Conservation (phyloP, 345 rosid species). For the Rhizophora mangle region DNA sequence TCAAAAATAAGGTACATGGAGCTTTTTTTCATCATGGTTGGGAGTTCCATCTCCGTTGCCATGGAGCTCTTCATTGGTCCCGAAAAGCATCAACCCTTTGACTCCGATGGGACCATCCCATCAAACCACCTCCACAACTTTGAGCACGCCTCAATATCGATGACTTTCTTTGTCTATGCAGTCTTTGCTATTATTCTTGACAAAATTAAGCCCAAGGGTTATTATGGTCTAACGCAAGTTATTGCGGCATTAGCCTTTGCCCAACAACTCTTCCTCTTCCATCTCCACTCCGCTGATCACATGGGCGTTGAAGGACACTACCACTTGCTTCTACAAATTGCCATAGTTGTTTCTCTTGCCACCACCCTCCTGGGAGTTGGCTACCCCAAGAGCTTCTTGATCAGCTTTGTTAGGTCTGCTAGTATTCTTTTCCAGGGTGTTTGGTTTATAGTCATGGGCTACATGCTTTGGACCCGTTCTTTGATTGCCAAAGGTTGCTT, state of each 20-base stretch:
- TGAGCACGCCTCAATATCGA: constrained; percentile 71
- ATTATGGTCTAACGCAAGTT: constrained; percentile 33
- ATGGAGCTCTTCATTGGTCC: constrained; percentile 84
- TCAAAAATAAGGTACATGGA: constrained; percentile 53
- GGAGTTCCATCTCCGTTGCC: constrained; percentile 51
- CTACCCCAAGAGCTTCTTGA: constrained; percentile 57
- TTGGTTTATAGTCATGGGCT: constrained; percentile 71
- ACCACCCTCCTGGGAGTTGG: constrained; percentile 58
- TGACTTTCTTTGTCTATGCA: constrained; percentile 66
- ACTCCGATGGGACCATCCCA: constrained; percentile 80
- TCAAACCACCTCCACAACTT: constrained; percentile 83
- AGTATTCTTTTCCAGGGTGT: constrained; percentile 66
- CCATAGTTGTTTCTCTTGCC: constrained; percentile 40
- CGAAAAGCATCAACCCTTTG: constrained; percentile 67
- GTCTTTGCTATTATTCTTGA: constrained; percentile 57
- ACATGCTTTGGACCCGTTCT: constrained; percentile 65
- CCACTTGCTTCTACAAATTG: constrained; percentile 60
- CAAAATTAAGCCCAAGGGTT: constrained; percentile 28
- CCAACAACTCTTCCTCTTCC: constrained; percentile 66
- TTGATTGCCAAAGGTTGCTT: constrained; percentile 59
- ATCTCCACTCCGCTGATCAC: constrained; percentile 72
- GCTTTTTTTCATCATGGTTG: constrained; percentile 59
- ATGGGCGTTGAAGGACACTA: constrained; percentile 75
- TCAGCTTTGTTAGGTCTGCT: constrained; percentile 58
- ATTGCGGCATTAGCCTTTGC: constrained; percentile 53